Evolutionary conservation across 2,329 filamentous ascomycete species (phyloP).

Genomic region (Aspergillus novofumigatus): DNA sequence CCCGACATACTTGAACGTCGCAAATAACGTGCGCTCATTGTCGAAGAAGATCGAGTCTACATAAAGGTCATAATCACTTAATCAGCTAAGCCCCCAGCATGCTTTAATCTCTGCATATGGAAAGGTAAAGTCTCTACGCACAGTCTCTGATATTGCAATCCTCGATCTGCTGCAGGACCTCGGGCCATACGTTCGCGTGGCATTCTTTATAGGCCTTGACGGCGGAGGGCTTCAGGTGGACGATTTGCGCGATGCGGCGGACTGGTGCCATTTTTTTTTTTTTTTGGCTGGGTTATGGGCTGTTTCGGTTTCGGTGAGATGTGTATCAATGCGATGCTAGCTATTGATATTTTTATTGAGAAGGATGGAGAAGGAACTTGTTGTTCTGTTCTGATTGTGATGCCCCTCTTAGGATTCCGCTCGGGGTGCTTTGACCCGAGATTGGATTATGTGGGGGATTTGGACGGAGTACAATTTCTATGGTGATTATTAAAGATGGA

Average conservation of each 20-base stretch:
- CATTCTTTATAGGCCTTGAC: constrained; percentile 68
- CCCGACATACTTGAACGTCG: constrained; percentile 74
- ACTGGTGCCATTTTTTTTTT: constrained; percentile 21
- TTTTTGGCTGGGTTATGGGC: neutral
- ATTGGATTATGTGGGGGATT: neutral
- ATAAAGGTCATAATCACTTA: no score
- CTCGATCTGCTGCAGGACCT: constrained; percentile 71
- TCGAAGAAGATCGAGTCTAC: constrained; percentile 68
- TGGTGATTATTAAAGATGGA: neutral
- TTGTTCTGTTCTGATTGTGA: neutral
- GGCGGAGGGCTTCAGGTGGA: constrained; percentile 65
- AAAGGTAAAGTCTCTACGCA: constrained; percentile 32
- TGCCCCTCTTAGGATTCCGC: neutral
- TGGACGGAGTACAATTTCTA: no score
- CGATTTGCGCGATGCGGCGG: constrained; percentile 63
- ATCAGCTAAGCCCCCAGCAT: neutral
- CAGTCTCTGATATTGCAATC: constrained; percentile 72
- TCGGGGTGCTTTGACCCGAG: neutral
- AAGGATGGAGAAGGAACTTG: neutral
- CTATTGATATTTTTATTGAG: neutral
- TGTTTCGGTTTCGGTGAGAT: neutral
- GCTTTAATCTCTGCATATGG: neutral
- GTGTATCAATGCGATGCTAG: neutral
- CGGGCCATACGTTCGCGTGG: constrained; percentile 72
- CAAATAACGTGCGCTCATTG: constrained; percentile 66